A percentile compares a stretch with the other conserved stretches of the same genome.
These are phyloP conservation scores for Aspergillus sp. DNA, from an alignment of 2,329 filamentous ascomycete genomes.

Conservation along the genomic window DNA sequence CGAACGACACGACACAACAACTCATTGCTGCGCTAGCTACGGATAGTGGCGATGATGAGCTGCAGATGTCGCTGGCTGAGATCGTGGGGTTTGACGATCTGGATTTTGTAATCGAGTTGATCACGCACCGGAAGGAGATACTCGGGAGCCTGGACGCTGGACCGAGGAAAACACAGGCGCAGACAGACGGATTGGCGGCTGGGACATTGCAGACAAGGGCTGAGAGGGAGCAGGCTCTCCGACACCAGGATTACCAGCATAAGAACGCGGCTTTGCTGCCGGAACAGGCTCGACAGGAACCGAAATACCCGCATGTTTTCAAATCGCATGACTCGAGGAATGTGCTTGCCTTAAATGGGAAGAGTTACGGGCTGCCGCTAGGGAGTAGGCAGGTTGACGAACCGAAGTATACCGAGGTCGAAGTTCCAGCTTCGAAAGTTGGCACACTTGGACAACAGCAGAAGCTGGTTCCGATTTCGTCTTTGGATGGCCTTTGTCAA, in stretches of 20 bases:
- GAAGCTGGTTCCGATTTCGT: slow-evolving; percentile 73
- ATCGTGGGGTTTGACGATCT: slow-evolving; percentile 90
- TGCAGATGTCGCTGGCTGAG: slow-evolving; percentile 89
- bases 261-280: slow-evolving; percentile 73
- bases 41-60: slow-evolving; percentile 71
- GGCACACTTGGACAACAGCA: slow-evolving; percentile 71
- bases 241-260: slow-evolving; percentile 75
- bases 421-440: slow-evolving; percentile 77
- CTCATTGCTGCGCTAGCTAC: slow-evolving; percentile 73
- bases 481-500: slow-evolving; percentile 84
- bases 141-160: slow-evolving; percentile 41
- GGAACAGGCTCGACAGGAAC: slow-evolving; percentile 67
- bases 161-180: slow-evolving; percentile 29
- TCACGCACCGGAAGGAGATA: slow-evolving; percentile 72
- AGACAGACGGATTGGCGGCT: slow-evolving; percentile 47
- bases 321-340: slow-evolving; percentile 81
- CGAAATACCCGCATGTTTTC: slow-evolving; percentile 92
- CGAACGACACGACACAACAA: slow-evolving; percentile 73
- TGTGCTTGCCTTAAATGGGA: slow-evolving; percentile 74
- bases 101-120: slow-evolving; percentile 89
- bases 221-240: slow-evolving; percentile 76
- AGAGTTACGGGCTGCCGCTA: slow-evolving; percentile 76
- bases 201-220: slow-evolving; percentile 68
- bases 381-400: slow-evolving; percentile 71
- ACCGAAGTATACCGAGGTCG: slow-evolving; percentile 84